Conservation (phyloP, 2,329 filamentous ascomycete species). For the Colletotrichum eleusines region DNA sequence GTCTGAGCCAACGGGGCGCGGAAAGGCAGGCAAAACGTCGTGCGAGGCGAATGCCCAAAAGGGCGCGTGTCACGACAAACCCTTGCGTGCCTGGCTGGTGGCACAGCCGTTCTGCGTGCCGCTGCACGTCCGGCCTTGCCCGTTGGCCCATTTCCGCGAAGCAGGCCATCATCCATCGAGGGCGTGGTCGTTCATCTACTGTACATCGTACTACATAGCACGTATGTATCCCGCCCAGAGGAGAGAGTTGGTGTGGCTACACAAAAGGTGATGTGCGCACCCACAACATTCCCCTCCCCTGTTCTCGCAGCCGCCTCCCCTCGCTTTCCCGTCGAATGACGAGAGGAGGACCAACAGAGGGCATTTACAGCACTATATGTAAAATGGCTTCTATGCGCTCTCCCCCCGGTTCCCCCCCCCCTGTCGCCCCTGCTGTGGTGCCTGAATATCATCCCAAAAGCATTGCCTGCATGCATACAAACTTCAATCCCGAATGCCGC, state of each 20-base stretch:
- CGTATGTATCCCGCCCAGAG: background rate
- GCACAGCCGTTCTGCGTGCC: constrained; percentile 16
- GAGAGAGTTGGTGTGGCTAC: constrained; percentile 14
- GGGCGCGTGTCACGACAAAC: background rate
- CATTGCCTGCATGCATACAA: background rate
- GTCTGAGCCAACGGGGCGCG: background rate
- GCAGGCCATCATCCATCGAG: too few species aligned
- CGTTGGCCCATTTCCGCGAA: background rate
- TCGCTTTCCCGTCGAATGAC: background rate
- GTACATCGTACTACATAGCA: too few species aligned
- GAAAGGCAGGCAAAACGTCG: background rate
- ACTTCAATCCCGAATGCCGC: constrained; percentile 6
- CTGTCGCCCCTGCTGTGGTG: background rate
- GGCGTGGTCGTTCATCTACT: too few species aligned
- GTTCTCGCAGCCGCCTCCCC: background rate
- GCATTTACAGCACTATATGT: constrained; percentile 7
- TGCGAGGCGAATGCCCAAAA: constrained; percentile 4
- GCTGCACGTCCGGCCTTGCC: background rate
- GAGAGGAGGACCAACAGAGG: background rate
- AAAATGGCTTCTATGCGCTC: constrained; percentile 7
- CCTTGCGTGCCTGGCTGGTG: constrained; percentile 5
- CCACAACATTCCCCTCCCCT: background rate
- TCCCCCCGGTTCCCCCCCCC: too few species aligned
- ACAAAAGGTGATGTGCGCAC: background rate
- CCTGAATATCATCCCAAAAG: constrained; percentile 9